Percentiles rank a stretch among this genome's conserved stretches.
Conservation (phyloP, 345 rosid genomes). For the Gossypium stocksii region DNA sequence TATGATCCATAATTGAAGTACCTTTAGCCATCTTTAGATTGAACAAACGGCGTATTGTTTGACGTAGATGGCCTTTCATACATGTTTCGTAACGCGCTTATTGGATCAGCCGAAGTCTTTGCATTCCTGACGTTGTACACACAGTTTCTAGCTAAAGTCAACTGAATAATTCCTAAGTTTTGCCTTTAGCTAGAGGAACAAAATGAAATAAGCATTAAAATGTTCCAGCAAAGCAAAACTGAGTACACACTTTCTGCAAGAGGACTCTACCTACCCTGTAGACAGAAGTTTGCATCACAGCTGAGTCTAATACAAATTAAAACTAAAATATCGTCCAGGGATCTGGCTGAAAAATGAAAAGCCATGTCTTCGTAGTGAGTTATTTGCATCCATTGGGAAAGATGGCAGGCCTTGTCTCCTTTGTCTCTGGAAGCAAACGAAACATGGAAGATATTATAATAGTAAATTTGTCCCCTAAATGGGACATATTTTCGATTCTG, state of each 20-base stretch:
- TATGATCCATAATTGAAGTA: too few relatives aligned
- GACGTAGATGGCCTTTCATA: too few relatives aligned
- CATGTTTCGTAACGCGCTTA: too few relatives aligned
- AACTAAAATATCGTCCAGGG: background rate
- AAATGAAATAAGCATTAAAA: background rate
- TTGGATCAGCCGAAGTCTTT: too few relatives aligned
- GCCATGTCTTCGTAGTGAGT: background rate
- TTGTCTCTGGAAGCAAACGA: background rate
- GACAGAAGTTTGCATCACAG: background rate
- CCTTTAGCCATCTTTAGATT: too few relatives aligned
- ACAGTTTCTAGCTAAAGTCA: too few relatives aligned
- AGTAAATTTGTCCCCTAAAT: background rate
- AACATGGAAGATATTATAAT: background rate
- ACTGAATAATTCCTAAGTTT: too few relatives aligned
- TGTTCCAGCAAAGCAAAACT: background rate
- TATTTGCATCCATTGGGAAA: background rate
- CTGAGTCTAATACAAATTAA: background rate
- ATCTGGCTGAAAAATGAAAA: background rate
- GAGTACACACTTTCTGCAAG: background rate
- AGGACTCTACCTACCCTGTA: background rate
- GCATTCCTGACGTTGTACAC: too few relatives aligned
- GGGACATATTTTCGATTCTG: background rate
- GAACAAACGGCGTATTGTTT: too few relatives aligned
- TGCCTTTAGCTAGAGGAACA: background rate
- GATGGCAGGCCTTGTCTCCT: constrained; percentile 6